Evolutionary conservation across 371 early-diverging fungal genomes (phyloP), one percentile per base, ranked within the genome.

Genomic region (Actinomortierella wolfii): DNA sequence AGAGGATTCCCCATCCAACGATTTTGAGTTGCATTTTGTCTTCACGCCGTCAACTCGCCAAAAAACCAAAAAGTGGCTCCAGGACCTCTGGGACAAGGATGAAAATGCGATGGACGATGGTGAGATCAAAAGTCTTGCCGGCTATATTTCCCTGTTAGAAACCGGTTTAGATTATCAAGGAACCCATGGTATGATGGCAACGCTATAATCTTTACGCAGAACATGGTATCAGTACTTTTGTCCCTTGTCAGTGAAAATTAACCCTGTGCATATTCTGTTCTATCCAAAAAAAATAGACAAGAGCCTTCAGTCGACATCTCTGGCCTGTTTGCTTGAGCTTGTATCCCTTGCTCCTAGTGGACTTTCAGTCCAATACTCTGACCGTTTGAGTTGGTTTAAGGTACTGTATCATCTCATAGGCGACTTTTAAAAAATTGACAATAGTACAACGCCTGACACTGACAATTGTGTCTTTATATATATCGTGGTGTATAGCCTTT

Each of bases 311-410:
- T 70, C 87, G 3, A 86, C 83, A 0, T 88, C 91, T 11, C 79
- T 90, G 11, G 79, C 82, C 2, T 91, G 87, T 61, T 69, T 94
- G 6, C 56, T 90, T 39, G 94, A 94, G 63, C 71, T 91, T 14
- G 83, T 94, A 4, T 90, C 92, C 0, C 65, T 93, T 5, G 88
- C 86, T 0, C 92, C 93, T 13, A 77, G 86, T 14, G 75, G 83
- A 14, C 77, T 92, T 20, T 79, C 89, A 0, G 78, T 78, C 0
- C 78, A 81, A 5, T 91, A 88, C 57, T 80, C 81, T 15, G 74
- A 79, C 18, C 79, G 82, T 21, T 64, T 86, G 9, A 77, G 76
- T 11, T 90, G 90, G 80, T 80, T 92, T 62, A 84, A 86, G 68
- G 80, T 71, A 18, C 42, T n/a, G n/a, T n/a, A n/a, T n/a, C n/a